A percentile compares a stretch with the other conserved stretches of the same genome.
These are phyloP conservation scores for Hymenoscyphus scutula DNA, from an alignment of 2,329 filamentous ascomycete genomes.

Conservation along the genomic window DNA sequence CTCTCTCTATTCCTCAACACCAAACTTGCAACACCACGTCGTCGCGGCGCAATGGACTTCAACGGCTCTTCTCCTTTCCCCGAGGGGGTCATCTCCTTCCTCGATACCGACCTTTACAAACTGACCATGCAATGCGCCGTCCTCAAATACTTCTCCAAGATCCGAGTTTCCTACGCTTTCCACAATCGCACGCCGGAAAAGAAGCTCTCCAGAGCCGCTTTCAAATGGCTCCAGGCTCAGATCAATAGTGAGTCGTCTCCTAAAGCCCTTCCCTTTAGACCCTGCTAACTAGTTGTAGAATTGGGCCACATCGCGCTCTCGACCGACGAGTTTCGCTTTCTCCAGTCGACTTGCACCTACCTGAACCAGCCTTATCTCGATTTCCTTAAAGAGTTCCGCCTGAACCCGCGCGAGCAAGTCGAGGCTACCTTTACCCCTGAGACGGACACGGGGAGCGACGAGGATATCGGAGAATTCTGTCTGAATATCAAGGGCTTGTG, in stretches of 20 bases:
- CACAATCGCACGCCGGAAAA: slow-evolving; percentile 95
- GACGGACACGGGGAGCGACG: slow-evolving; percentile 58
- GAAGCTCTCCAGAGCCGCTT: slow-evolving; percentile 80
- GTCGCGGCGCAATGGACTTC: slow-evolving; percentile 53
- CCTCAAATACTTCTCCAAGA: slow-evolving; percentile 82
- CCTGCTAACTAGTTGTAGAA: slow-evolving; percentile 50
- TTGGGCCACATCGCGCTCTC: slow-evolving; percentile 79
- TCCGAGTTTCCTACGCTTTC: slow-evolving; percentile 85
- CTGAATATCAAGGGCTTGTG: slow-evolving; percentile 79
- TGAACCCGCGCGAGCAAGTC: slow-evolving; percentile 80
- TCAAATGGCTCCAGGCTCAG: slow-evolving; percentile 80
- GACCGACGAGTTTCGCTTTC: slow-evolving; percentile 74
- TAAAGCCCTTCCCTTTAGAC: neutral
- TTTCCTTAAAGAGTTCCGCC: slow-evolving; percentile 77
- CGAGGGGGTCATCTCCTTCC: slow-evolving; percentile 76
- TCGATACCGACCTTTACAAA: slow-evolving; percentile 83
- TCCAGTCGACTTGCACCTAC: slow-evolving; percentile 77
- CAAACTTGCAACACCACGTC: neutral
- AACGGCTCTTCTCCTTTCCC: slow-evolving; percentile 65
- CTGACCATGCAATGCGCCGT: slow-evolving; percentile 98
- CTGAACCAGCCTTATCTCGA: slow-evolving; percentile 73
- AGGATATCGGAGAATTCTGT: slow-evolving; percentile 70
- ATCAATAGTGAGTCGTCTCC: slow-evolving; percentile 63
- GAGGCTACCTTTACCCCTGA: slow-evolving; percentile 53
- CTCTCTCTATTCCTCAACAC: neutral